These are phyloP conservation scores for Oryza longistaminata DNA, from an alignment of 176 grass and related monocot species.

Conservation along the genomic window DNA sequence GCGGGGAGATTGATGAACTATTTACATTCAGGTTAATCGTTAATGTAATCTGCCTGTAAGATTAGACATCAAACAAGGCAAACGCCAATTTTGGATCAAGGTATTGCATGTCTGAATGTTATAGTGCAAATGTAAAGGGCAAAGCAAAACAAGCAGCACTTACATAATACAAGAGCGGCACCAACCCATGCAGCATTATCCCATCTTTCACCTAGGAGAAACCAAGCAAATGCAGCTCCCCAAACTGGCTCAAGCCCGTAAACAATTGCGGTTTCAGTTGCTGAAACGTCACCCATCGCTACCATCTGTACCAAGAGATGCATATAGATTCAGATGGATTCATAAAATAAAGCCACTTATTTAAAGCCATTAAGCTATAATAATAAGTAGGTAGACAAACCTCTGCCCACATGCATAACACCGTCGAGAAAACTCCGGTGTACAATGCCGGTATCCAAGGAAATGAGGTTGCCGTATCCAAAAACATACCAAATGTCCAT, in stretches of 20 bases:
- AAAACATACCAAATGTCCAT: slow-evolving; percentile 54
- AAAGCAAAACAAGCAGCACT: slow-evolving; percentile 5
- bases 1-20: neutral
- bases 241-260: slow-evolving; percentile 90
- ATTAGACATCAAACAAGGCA: neutral
- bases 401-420: slow-evolving; percentile 91
- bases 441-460: slow-evolving; percentile 96
- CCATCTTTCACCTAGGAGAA: slow-evolving; percentile 95
- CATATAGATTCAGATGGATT: neutral
- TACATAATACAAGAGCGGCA: slow-evolving; percentile 91
- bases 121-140: neutral
- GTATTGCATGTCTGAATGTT: neutral
- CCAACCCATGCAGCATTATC: slow-evolving; percentile 71
- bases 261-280: slow-evolving; percentile 76
- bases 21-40: neutral
- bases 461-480: slow-evolving; percentile 69
- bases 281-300: slow-evolving; percentile 81
- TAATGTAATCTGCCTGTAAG: neutral
- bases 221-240: slow-evolving; percentile 91
- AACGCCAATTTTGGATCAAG: neutral
- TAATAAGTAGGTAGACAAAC: slow-evolving; percentile 36
- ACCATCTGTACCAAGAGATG: slow-evolving; percentile 55
- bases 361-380: neutral
- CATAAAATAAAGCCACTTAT: slow-evolving; percentile 6
- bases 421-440: slow-evolving; percentile 79